These are phyloP conservation scores for Solanum pimpinellifolium DNA, from an alignment of 257 asterid species.

Conservation along the genomic window DNA sequence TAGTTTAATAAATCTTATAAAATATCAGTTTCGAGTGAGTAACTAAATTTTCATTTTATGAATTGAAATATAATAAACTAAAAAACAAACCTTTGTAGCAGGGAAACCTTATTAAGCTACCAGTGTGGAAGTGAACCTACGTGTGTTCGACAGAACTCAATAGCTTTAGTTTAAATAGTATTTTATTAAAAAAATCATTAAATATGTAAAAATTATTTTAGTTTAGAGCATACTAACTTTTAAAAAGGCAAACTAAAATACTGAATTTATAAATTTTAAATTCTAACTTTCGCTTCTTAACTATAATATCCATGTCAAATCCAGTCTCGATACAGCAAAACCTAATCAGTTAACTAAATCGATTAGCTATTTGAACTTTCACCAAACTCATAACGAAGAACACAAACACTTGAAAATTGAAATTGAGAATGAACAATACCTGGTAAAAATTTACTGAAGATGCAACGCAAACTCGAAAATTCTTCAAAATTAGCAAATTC, in stretches of 20 bases:
- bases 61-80: background rate
- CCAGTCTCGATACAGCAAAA: background rate
- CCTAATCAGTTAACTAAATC: background rate
- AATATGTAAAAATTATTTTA: background rate
- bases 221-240: background rate
- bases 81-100: background rate
- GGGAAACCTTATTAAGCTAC: too few relatives aligned
- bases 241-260: background rate
- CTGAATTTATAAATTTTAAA: background rate
- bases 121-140: too few relatives aligned
- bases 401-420: background rate
- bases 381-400: background rate
- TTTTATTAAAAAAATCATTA: too few relatives aligned
- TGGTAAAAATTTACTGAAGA: background rate
- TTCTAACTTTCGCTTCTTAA: too few relatives aligned
- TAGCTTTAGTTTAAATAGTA: too few relatives aligned
- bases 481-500: background rate
- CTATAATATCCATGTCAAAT: background rate
- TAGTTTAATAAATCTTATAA: background rate
- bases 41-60: background rate
- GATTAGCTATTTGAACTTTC: background rate
- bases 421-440: background rate
- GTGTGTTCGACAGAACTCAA: too few relatives aligned
- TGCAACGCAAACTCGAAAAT: background rate
- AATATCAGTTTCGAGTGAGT: background rate